Percentiles rank a stretch among this genome's conserved stretches.
phyloP scores from a whole-genome alignment of 495 filamentous ascomycete species.

The Hypoxylon trugodes region DNA sequence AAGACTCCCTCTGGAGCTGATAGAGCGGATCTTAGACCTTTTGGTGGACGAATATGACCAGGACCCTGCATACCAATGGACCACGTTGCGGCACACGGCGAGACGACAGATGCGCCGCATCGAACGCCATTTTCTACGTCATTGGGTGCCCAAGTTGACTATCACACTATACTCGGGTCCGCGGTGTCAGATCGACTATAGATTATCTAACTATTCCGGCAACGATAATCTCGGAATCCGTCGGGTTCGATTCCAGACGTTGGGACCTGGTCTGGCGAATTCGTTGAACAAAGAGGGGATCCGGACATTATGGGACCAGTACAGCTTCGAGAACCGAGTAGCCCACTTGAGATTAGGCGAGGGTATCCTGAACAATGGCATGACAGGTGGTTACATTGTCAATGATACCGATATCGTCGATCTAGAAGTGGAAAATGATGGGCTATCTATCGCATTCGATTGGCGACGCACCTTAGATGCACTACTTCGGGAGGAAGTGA shows the following conservation, averaged over 20 bases:
- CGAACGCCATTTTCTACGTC: constrained; percentile 26
- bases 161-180: constrained; percentile 34
- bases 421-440: constrained; percentile 27
- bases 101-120: constrained; percentile 30
- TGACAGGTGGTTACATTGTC: constrained; percentile 32
- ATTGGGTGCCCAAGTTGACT: constrained; percentile 31
- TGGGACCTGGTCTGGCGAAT: constrained; percentile 1
- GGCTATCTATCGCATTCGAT: constrained; percentile 24
- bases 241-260: constrained; percentile 24
- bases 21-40: constrained; percentile 35
- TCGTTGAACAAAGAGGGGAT: constrained; percentile 23
- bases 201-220: neutral
- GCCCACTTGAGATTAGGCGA: constrained; percentile 32
- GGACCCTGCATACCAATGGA: constrained; percentile 39
- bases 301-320: constrained; percentile 24
- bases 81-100: constrained; percentile 24
- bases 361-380: constrained; percentile 26
- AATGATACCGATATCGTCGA: constrained; percentile 33
- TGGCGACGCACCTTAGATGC: constrained; percentile 30
- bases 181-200: constrained; percentile 37
- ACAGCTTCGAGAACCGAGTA: constrained; percentile 31
- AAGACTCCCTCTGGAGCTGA: constrained; percentile 30
- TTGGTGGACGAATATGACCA: constrained; percentile 29
- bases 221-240: constrained; percentile 1
- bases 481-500: constrained; percentile 32